Base-by-base conservation (phyloP, 1,284 basidiomycete genomes). In the Heterobasidion parviporum region DNA sequence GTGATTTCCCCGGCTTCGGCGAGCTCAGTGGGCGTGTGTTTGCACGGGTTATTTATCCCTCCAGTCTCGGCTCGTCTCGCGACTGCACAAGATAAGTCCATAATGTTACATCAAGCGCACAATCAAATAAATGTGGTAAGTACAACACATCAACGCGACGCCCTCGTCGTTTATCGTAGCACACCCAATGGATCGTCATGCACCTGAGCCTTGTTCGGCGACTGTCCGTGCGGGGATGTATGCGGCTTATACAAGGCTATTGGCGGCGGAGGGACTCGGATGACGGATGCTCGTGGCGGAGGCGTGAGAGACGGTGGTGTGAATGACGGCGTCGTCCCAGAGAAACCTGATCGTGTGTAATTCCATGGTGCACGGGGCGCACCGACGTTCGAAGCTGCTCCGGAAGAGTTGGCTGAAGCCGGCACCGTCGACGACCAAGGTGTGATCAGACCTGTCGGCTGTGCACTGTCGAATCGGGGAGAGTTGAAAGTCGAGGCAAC, bases 141-240 rank as follows among this genome's bases (percentile, higher is more conserved):
- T 49, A 33, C 47, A 18, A 33, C 15, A 49, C 8, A 49, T 26
- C 4, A 26, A 6, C 4, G 6, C 5, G 5, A 26, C 18, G 7
- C 12, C n/a, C 8, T 53, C 6, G 26, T 18, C 14, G 32, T 41
- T 61, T 64, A 71, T 57, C 67, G 69, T 56, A 81, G 65, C 53
- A 75, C 85, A 46, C 85, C 85, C 49, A 88, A 66, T n/a, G 85
- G 85, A 70, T 88, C 85, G 47, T 79, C 73, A 57, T 77, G 72
- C 12, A 65, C 56, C 57, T 77, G 72, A 12, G 65, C 56, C 56
- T 53, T 35, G 65, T 68, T 26, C 15, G 57, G 32, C 57, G 65
- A 62, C 67, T 72, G 70, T 68, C 72, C 70, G 64, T 66, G 65
- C 55, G 67, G 63, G 58, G 60, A 61, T 59, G 57, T 64, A 59